Conservation (phyloP, 2,329 filamentous ascomycete species). For the Purpureocillium takamizusanense region DNA sequence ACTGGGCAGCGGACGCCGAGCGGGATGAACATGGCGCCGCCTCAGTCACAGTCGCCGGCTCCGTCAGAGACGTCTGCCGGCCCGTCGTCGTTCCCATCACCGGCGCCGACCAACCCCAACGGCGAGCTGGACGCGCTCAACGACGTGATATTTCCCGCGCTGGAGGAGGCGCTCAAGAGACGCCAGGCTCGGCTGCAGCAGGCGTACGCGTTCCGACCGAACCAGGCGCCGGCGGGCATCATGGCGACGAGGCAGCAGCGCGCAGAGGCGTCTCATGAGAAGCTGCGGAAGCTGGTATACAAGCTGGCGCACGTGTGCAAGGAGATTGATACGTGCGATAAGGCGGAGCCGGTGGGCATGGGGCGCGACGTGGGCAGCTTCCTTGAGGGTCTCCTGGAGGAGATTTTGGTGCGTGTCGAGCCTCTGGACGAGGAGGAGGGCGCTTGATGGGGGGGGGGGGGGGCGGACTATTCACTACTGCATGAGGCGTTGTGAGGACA, state of each 20-base stretch:
- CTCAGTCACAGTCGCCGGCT: constrained; percentile 21
- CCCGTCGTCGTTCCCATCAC: constrained; percentile 45
- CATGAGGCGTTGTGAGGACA: too few species aligned
- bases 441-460: constrained; percentile 7
- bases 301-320: constrained; percentile 77
- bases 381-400: constrained; percentile 84
- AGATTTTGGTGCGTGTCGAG: constrained; percentile 86
- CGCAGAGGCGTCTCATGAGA: constrained; percentile 66
- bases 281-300: constrained; percentile 69
- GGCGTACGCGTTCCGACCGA: constrained; percentile 20
- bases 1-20: constrained; percentile 12
- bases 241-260: constrained; percentile 58
- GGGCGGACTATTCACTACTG: too few species aligned
- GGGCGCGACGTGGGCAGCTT: constrained; percentile 83
- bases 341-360: constrained; percentile 84
- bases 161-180: constrained; percentile 83
- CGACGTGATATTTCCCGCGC: constrained; percentile 84
- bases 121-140: constrained; percentile 77
- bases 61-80: constrained; percentile 21
- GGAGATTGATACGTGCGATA: constrained; percentile 85
- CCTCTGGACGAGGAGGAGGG: constrained; percentile 66
- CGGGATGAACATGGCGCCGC: constrained; percentile 4
- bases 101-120: constrained; percentile 46
- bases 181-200: constrained; percentile 56
- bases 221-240: constrained; percentile 26